Evolutionary conservation across 495 filamentous ascomycete species (phyloP), one percentile per base, ranked within the genome.

Genomic region (Lineolata rhizophorae): DNA sequence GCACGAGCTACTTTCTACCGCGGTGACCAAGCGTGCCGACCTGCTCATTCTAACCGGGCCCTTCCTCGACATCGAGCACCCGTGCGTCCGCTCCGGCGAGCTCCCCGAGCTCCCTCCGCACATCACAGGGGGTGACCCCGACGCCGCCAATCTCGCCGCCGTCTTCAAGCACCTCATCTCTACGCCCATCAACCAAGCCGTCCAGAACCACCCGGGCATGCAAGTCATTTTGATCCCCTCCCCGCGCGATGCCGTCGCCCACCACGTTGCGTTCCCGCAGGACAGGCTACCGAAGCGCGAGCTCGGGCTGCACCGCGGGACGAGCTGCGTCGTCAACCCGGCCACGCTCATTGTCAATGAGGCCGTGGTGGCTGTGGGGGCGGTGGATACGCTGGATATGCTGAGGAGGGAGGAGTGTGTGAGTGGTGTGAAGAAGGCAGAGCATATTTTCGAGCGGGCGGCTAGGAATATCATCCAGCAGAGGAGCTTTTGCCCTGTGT

Each of bases 21-120:
- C 83, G 15, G 70, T 68, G 18, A 71, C 77, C 32, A 65, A 60
- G 21, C 72, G 64, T 37, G 72, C 76, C 5, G 87, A 97, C 44
- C 65, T 67, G n/a, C 50, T 95, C 19, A 61, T 95, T 11, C 59
- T 97, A 16, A 53, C 67, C 27, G 87, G 87, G 0, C 87, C 87
- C 2, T 91, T 95, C 48, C 60, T 97, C 34, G 87, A 95, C 47
- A 57, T 70, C 27, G 82, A 90, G 37, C 87, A 97, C 44, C 85
- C 87, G 3, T 56, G 87, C n/a, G 63, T 97, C 30, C 72, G 76
- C 33, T 64, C 72, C 1, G 87, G 87, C 14, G 82, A 92, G 45
- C 64, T 93, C 16, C 83, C 80, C 3, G 67, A 79, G 3, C 65
- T 73, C 34, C 55, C 69, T n/a, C 52, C 58, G 10, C 52, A 69